Percentiles rank a stretch among this genome's conserved stretches.
These are phyloP conservation scores for Russula brevipes DNA, from an alignment of 768 basidiomycete species.

Conservation along the genomic window DNA sequence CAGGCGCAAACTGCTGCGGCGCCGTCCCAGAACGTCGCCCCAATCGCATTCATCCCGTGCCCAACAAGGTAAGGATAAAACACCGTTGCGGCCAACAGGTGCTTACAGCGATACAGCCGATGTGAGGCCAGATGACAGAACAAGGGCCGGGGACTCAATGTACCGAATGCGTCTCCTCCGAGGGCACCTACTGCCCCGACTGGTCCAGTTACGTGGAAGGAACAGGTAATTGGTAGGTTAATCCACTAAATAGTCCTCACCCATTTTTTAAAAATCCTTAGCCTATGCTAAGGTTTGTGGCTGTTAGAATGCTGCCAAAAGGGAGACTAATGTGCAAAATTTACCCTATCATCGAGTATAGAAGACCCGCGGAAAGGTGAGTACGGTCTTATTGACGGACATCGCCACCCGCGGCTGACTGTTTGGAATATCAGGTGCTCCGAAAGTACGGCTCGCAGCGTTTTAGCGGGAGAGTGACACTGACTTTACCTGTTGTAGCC, in stretches of 20 bases:
- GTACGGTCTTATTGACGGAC: not conserved
- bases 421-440: conserved; percentile 2
- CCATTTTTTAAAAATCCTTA: not conserved
- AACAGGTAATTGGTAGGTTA: conserved; percentile 49
- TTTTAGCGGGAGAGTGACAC: not conserved
- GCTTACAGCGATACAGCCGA: conserved; percentile 21
- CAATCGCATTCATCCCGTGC: conserved; percentile 29
- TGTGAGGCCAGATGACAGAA: conserved; percentile 35
- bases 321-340: not conserved
- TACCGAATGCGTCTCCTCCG: conserved; percentile 25
- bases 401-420: not conserved
- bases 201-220: conserved; percentile 49
- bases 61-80: conserved; percentile 33
- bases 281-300: conserved; percentile 20
- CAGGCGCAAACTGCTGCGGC: not conserved
- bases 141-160: not conserved
- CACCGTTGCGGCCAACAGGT: not conserved
- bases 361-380: conserved; percentile 20
- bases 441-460: conserved; percentile 16
- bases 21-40: conserved; percentile 31
- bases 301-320: not conserved
- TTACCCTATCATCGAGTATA: not conserved
- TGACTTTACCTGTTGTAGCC: conserved; percentile 27
- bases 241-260: not conserved
- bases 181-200: conserved; percentile 11